Evolutionary conservation across 2,329 filamentous ascomycete genomes (phyloP), one percentile per base, ranked within the genome.

Genomic region (Stagonosporopsis cucurbitacearum): DNA sequence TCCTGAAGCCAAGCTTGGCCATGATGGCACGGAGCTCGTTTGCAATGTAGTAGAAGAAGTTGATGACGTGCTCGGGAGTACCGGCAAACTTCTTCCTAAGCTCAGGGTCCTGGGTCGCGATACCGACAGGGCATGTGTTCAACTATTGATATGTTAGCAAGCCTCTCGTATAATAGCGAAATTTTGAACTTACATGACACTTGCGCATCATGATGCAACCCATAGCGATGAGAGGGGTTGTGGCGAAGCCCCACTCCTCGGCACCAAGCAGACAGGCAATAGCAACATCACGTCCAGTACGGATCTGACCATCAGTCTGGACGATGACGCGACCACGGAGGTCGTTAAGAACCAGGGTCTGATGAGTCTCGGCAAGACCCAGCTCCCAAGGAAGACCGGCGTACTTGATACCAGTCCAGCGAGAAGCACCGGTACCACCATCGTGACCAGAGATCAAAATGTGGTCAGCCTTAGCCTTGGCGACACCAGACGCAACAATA

Each of bases 321-420:
- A 97, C 92, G 62, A 97, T 90, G 47, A 96, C 92, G 84, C 94
- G 91, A 49, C 94, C 94, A 83, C 94, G 90, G 17, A 98, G 86
- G 73, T 97, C 94, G 77, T 98, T 98, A 36, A 98, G 83, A 12
- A 98, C 94, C 62, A 98, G 82, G 13, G 94, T 98, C 79, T 98
- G 94, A 75, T 98, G 94, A 41, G 93, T 97, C 81, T 98, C 94
- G 6, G 94, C 94, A 68, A 98, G 89, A 85, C 94, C 94, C 66
- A 98, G 76, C 77, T 98, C 94, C 93, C 93, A 98, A 23, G 94
- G 94, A 32, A 97, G 86, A 84, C 94, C 94, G 46, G 93, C 94
- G 75, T 97, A 96, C 79, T 97, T 97, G 86, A 96, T 97, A 82
- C 94, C 94, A 71, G 94, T 98, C 94, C 94, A 98, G 77, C 94